These are phyloP conservation scores for Scheffersomyces amazonensis DNA, from an alignment of 805 yeast species.

Conservation along the genomic window DNA sequence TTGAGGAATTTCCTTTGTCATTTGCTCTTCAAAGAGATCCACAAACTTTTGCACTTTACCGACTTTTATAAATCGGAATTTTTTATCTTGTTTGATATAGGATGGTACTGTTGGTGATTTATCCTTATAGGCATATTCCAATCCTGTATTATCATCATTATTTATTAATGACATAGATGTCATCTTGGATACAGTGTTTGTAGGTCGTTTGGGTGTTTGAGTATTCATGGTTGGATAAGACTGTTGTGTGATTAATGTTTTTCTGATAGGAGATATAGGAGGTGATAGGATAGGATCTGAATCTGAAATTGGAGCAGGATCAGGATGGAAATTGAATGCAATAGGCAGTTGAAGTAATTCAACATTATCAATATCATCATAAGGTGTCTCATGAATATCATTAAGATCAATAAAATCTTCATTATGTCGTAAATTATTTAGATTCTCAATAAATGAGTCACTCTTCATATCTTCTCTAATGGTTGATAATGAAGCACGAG, in stretches of 20 bases:
- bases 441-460: conserved; percentile 18
- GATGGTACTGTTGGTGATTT: conserved; percentile 26
- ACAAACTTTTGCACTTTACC: conserved; percentile 47
- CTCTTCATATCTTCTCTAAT: conserved; percentile 1
- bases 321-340: neutral
- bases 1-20: neutral
- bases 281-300: conserved; percentile 2
- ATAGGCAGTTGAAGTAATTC: conserved; percentile 1
- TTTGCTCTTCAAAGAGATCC: conserved; percentile 37
- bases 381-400: neutral
- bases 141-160: conserved; percentile 24
- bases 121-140: conserved; percentile 29
- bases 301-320: neutral
- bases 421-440: conserved; percentile 28
- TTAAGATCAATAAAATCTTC: conserved; percentile 9
- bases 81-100: conserved; percentile 38
- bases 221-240: conserved; percentile 2
- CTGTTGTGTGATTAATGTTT: conserved; percentile 6
- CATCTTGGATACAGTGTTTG: conserved; percentile 11
- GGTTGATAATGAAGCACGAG: conserved; percentile 1
- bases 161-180: conserved; percentile 23
- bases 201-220: conserved; percentile 12
- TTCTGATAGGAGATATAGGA: neutral
- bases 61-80: conserved; percentile 42
- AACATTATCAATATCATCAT: neutral